Conservation (phyloP, 768 basidiomycete genomes). For the Lactarius pseudohatsudake region DNA sequence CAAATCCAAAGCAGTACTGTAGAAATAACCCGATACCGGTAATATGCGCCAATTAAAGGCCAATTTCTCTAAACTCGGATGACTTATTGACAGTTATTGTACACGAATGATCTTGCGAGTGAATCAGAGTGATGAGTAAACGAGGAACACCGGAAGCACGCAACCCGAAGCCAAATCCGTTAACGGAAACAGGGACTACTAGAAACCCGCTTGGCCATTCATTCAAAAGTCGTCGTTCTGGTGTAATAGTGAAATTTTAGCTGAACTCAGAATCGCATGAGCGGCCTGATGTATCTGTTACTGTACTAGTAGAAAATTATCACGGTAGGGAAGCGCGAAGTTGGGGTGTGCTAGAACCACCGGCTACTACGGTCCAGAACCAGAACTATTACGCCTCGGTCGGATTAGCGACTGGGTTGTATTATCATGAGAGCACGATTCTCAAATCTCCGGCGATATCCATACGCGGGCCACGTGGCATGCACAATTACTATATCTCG, state of each 20-base stretch:
- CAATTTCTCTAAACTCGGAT: not conserved
- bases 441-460: not conserved
- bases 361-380: not conserved
- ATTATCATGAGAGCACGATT: not conserved
- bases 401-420: not conserved
- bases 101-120: not conserved
- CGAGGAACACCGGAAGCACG: not conserved
- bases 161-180: not conserved
- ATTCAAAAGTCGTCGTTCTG: not conserved
- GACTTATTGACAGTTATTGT: not conserved
- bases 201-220: not conserved
- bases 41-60: not conserved
- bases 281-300: not conserved
- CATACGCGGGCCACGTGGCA: not conserved
- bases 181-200: not conserved
- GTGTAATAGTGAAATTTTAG: not conserved
- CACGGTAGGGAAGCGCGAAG: not conserved
- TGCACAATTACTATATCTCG: not conserved
- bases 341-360: slow-evolving; percentile 2
- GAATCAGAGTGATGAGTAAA: not conserved
- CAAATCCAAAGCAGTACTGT: not conserved
- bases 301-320: too few relatives aligned
- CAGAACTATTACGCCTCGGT: not conserved
- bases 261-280: not conserved
- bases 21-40: not conserved